phyloP scores from a whole-genome alignment of 345 rosid genomes.

The Viola odorata region DNA sequence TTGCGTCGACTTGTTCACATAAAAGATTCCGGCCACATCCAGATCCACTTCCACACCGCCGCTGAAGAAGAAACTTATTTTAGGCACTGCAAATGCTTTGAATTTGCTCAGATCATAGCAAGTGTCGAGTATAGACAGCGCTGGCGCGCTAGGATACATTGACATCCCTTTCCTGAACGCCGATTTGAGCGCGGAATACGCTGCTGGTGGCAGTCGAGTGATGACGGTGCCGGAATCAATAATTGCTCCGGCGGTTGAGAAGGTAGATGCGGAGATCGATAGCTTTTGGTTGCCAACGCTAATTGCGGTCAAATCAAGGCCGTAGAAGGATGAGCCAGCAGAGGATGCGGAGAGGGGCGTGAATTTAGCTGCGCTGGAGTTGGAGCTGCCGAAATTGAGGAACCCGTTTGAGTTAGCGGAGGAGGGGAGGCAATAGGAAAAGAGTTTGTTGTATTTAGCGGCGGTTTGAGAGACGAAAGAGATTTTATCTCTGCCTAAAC shows the following conservation, averaged over 20 bases:
- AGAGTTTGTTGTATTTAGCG: conserved; percentile 46
- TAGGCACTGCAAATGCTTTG: neutral
- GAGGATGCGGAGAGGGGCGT: conserved; percentile 49
- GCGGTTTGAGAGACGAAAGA: conserved; percentile 70
- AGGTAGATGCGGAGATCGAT: conserved; percentile 38
- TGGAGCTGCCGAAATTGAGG: conserved; percentile 45
- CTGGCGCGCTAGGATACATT: conserved; percentile 10
- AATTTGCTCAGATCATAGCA: conserved; percentile 23
- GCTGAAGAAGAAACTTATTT: conserved; percentile 12
- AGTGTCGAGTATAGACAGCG: conserved; percentile 18
- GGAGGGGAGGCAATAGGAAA: conserved; percentile 87
- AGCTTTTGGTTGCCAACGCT: conserved; percentile 48
- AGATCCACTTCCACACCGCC: conserved; percentile 12
- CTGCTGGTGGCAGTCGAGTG: conserved; percentile 27
- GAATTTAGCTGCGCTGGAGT: conserved; percentile 39
- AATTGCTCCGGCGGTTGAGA: conserved; percentile 39
- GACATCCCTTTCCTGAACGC: conserved; percentile 17
- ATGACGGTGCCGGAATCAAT: conserved; percentile 33
- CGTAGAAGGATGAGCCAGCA: conserved; percentile 46
- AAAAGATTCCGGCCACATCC: conserved; percentile 12
- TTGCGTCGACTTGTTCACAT: neutral
- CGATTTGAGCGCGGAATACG: conserved; percentile 9
- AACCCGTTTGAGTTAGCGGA: conserved; percentile 57
- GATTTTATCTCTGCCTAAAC: conserved; percentile 68
- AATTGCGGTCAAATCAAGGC: conserved; percentile 50